Evolutionary conservation across 2,329 filamentous ascomycete genomes (phyloP), one percentile per base, ranked within the genome.

Genomic region (Aspergillus versicolor): DNA sequence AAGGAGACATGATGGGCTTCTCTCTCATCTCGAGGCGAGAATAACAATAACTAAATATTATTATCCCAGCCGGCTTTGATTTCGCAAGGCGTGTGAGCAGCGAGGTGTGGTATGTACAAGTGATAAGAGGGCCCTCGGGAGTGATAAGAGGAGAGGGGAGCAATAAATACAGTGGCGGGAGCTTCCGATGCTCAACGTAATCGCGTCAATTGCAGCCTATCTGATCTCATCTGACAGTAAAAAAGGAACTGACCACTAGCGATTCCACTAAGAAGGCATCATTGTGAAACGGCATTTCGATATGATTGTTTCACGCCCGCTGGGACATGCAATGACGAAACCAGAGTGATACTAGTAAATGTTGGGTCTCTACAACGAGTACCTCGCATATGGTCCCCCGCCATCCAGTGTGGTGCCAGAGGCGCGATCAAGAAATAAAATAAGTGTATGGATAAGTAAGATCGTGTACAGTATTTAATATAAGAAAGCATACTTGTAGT

Each of bases 1-100:
- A 57, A 45, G 55, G 50, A 57, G 55, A 37, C 55, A 57, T 57
- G 37, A n/a, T 49, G 15, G 38, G 19, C 34, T 57, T 57, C 50
- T 57, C 50, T 45, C 50, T 54, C 55, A 57, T 57, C 11, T 27
- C 32, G 13, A 17, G 52, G 49, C 32, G 41, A 22, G 43, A 22
- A 41, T 19, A 41, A 17, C 13, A 50, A 50, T 50, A 50, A 12
- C 5, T 24, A 37, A 24, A 22, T 45, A 52, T 34, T 30, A 44
- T 21, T 32, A 46, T 37, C 27, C 52, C 30, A 43, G 21, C 44
- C 24, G 38, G 37, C 52, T 37, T 17, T 32, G 27, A 34, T 32
- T 24, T 44, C 19, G 41, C 50, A 45, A 41, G 43, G 40, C 17
- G 5, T 22, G 24, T n/a, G 8, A 13, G n/a, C 13, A 52, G 40